Conservation (phyloP, 1,284 basidiomycete genomes). For the Apiotrichum laibachii region DNA sequence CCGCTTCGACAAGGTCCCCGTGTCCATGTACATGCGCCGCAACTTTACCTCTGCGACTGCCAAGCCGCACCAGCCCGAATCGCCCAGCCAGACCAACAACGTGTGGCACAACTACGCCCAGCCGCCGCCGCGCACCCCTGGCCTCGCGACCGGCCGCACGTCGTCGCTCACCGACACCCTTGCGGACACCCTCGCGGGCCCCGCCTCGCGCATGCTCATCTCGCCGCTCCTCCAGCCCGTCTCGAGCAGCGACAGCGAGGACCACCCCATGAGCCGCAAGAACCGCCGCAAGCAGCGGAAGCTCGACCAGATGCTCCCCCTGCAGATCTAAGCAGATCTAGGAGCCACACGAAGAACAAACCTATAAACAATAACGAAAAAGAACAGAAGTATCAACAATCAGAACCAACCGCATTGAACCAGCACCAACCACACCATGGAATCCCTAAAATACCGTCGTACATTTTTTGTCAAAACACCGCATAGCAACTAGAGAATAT, state of each 20-base stretch:
- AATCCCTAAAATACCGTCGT: no score
- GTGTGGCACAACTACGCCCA: not conserved
- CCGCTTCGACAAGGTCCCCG: conserved; percentile 45
- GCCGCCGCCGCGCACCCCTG: conserved; percentile 11
- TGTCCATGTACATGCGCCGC: conserved; percentile 41
- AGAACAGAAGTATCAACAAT: not conserved
- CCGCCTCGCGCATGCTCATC: conserved; percentile 22
- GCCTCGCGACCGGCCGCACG: conserved; percentile 3
- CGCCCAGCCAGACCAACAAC: not conserved
- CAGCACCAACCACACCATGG: not conserved
- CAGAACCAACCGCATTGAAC: not conserved
- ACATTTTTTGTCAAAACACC: not conserved
- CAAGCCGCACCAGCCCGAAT: not conserved
- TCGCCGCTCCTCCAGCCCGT: conserved; percentile 18
- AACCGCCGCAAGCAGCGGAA: conserved; percentile 16
- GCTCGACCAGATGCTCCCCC: conserved; percentile 14
- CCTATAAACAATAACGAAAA: not conserved
- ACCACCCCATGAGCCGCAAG: conserved; percentile 19
- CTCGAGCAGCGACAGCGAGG: conserved; percentile 9
- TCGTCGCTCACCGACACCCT: conserved; percentile 13
- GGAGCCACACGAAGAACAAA: not conserved
- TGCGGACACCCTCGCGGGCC: conserved; percentile 16
- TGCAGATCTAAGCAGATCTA: conserved; percentile 16
- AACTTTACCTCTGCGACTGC: conserved; percentile 27
- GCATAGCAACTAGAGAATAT: conserved; percentile 1